These are phyloP conservation scores for Peniophora sp. DNA, from an alignment of 1,284 basidiomycete genomes.

Conservation along the genomic window DNA sequence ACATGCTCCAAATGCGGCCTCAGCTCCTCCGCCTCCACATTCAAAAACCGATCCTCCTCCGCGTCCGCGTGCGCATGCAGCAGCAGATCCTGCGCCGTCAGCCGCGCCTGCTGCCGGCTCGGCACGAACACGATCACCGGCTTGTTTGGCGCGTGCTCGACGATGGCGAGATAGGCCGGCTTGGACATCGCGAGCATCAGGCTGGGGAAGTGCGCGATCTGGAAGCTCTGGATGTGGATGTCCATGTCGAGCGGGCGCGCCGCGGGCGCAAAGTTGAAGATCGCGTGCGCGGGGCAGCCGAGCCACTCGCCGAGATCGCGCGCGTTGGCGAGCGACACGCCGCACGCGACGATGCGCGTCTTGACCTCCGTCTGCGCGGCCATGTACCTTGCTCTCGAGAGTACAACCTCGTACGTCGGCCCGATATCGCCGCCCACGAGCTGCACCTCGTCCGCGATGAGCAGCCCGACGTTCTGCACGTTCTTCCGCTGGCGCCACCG, in stretches of 20 bases:
- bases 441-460: conserved; percentile 95
- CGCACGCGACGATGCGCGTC: conserved; percentile 90
- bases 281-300: conserved; percentile 84
- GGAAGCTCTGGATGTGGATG: conserved; percentile 94
- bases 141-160: conserved; percentile 81
- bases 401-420: conserved; percentile 92
- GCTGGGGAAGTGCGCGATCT: conserved; percentile 94
- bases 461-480: conserved; percentile 85
- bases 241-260: conserved; percentile 95
- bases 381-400: conserved; percentile 92
- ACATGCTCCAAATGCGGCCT: conserved; percentile 86
- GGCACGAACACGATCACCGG: conserved; percentile 93
- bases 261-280: conserved; percentile 97
- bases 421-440: conserved; percentile 90
- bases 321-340: conserved; percentile 94
- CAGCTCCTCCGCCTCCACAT: conserved; percentile 79
- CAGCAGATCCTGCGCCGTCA: conserved; percentile 89
- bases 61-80: conserved; percentile 88
- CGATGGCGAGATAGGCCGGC: conserved; percentile 90
- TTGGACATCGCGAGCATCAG: conserved; percentile 99
- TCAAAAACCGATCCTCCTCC: conserved; percentile 81
- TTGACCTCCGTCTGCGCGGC: conserved; percentile 90
- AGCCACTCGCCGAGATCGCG: conserved; percentile 98
- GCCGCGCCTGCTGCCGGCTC: conserved; percentile 86
- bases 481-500: conserved; percentile 97